Base-by-base conservation (phyloP, 2,329 filamentous ascomycete genomes). In the Amylocarpus encephaloides region DNA sequence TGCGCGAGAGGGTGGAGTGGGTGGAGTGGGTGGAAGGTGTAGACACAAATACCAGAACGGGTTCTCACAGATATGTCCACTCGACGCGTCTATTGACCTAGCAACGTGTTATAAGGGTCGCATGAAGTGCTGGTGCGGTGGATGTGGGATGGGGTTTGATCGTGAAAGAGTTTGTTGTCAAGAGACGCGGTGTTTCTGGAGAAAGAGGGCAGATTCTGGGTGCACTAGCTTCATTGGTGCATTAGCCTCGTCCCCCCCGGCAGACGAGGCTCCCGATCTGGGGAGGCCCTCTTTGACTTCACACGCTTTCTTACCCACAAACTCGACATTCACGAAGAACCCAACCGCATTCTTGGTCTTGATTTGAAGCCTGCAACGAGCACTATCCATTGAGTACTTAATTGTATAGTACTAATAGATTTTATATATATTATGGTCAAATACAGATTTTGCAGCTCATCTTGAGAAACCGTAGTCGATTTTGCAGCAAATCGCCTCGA, bases 271-370 rank as follows among this genome's bases (percentile, higher is more conserved):
- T 26, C 4, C 22, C 19, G 22, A 34, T 34, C n/a, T 34, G n/a
- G 35, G 34, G 35, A 35, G 44, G 44, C 39, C 19, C 18, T 12
- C 40, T 6, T 10, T 12, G 16, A 12, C 40, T 26, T 26, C 48
- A 22, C 35, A 35, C 41, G 22, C 38, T 59, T 57, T 59, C 64
- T 57, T 49, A 56, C 61, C 56, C 57, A 63, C 61, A 66, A 42
- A 43, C 22, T 16, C 19, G 47, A 55, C 36, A 49, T 54, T 42
- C 46, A 45, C 59, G 52, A 52, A 54, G 59, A 60, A 67, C 70
- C 70, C 60, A 66, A 67, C 68, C 64, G 69, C 72, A 68, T 86
- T 77, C 73, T 81, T 82, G 75, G 79, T 79, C 82, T 87, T 76
- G 62, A 82, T 83, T 62, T 73, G 71, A 70, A 80, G 81, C 70